A percentile compares a stretch with the other conserved stretches of the same genome.
phyloP scores from a whole-genome alignment of 108 stramenopile species.

The Skeletonema tropicum region DNA sequence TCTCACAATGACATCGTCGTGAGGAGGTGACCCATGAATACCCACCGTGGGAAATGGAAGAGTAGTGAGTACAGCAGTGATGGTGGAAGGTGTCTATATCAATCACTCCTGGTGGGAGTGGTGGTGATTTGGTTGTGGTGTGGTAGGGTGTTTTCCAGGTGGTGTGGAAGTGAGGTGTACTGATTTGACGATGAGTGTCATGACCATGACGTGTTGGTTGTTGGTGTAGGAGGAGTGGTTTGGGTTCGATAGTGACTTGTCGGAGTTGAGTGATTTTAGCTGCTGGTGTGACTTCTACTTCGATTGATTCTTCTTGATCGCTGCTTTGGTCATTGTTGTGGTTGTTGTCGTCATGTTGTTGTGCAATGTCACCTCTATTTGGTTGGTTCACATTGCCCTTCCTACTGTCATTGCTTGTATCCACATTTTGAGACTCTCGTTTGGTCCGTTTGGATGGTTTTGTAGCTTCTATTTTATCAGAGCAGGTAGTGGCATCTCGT shows the following conservation, averaged over 20 bases:
- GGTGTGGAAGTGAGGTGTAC: not conserved
- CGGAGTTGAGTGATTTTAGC: conserved; percentile 1
- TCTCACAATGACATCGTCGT: conserved; percentile 13
- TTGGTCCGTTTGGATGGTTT: not conserved
- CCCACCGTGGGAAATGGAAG: conserved; percentile 14
- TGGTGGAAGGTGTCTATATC: conserved; percentile 21
- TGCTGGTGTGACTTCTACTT: not conserved
- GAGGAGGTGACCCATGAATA: conserved; percentile 26
- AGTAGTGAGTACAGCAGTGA: conserved; percentile 15
- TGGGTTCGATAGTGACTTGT: not conserved
- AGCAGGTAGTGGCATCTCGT: not conserved
- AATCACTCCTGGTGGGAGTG: conserved; percentile 9
- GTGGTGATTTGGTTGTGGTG: not conserved
- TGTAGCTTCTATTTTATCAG: not conserved
- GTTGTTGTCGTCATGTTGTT: not conserved
- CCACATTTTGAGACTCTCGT: not conserved
- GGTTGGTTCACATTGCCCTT: not conserved
- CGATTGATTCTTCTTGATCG: not conserved
- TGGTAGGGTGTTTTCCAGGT: not conserved
- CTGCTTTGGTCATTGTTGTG: not conserved
- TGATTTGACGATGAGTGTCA: not conserved
- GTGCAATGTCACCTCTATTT: not conserved
- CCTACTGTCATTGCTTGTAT: not conserved
- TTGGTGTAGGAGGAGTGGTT: not conserved
- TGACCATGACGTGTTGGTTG: not conserved